A percentile compares a stretch with the other conserved stretches of the same genome.
These are phyloP conservation scores for Arabidopsis arenosa DNA, from an alignment of 345 rosid species.

Conservation along the genomic window DNA sequence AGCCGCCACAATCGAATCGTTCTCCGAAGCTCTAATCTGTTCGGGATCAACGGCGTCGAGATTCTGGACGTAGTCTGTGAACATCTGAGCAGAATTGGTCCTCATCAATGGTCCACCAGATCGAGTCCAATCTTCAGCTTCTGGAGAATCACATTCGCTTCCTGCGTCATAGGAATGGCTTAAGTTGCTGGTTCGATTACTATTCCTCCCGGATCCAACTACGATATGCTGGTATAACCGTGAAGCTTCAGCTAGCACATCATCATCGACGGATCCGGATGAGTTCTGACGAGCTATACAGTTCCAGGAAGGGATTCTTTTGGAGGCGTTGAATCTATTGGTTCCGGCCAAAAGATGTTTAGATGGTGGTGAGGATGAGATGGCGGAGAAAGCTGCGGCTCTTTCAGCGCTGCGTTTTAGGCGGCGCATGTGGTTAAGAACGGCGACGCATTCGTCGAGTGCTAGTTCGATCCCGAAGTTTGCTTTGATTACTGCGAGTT, in stretches of 20 bases:
- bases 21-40: constrained; percentile 48
- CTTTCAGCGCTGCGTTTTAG: constrained; percentile 85
- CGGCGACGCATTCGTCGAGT: constrained; percentile 89
- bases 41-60: constrained; percentile 57
- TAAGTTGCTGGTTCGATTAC: constrained; percentile 36
- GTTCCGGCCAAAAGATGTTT: constrained; percentile 60
- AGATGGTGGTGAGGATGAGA: constrained; percentile 57
- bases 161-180: constrained; percentile 63
- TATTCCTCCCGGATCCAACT: constrained; percentile 48
- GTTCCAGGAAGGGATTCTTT: constrained; percentile 97
- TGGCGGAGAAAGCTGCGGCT: constrained; percentile 64
- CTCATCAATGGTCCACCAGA: constrained; percentile 99
- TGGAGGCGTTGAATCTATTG: constrained; percentile 72
- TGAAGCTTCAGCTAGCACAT: constrained; percentile 51
- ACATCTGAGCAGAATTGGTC: constrained; percentile 77
- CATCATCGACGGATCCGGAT: constrained; percentile 90
- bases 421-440: constrained; percentile 94
- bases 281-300: constrained; percentile 93
- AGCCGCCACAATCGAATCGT: constrained; percentile 46
- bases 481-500: constrained; percentile 97
- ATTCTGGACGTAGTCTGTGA: constrained; percentile 74
- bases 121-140: constrained; percentile 82
- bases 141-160: constrained; percentile 86
- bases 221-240: constrained; percentile 45
- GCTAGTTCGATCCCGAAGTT: constrained; percentile 93